Percentiles rank a stretch among this genome's conserved stretches.
Conservation (phyloP, 2,329 filamentous ascomycete species). For the Calycina herbarum region DNA sequence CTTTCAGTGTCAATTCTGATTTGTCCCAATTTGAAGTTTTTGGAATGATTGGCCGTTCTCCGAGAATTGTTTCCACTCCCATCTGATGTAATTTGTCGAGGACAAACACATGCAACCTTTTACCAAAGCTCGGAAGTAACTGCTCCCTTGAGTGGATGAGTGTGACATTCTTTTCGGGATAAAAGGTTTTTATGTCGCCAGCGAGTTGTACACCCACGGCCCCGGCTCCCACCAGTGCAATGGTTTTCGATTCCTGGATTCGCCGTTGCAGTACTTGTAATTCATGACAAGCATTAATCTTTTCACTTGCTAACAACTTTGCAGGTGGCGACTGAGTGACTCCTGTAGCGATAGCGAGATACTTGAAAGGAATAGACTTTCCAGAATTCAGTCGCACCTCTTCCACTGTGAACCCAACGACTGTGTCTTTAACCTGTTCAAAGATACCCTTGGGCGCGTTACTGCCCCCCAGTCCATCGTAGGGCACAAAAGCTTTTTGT, state of each 20-base stretch:
- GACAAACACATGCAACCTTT: constrained; percentile 41
- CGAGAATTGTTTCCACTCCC: constrained; percentile 42
- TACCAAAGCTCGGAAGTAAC: constrained; percentile 45
- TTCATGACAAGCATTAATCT: constrained; percentile 35
- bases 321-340: constrained; percentile 37
- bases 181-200: constrained; percentile 48
- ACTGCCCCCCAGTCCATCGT: constrained; percentile 35
- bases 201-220: constrained; percentile 52
- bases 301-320: constrained; percentile 35
- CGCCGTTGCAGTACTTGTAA: constrained; percentile 37
- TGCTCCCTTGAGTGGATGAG: constrained; percentile 48
- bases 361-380: constrained; percentile 42
- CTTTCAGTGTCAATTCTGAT: constrained; percentile 35
- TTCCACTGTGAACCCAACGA: constrained; percentile 33
- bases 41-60: constrained; percentile 35
- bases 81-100: constrained; percentile 38
- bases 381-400: constrained; percentile 40
- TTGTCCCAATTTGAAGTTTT: constrained; percentile 18
- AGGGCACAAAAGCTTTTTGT: constrained; percentile 51
- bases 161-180: constrained; percentile 47
- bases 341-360: constrained; percentile 47
- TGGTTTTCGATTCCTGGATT: constrained; percentile 32
- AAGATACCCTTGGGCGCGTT: constrained; percentile 38
- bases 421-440: constrained; percentile 37
- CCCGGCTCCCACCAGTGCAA: constrained; percentile 46